phyloP scores from a whole-genome alignment of 1,139 yeast genomes.

The Meyerozyma smithsonii region DNA sequence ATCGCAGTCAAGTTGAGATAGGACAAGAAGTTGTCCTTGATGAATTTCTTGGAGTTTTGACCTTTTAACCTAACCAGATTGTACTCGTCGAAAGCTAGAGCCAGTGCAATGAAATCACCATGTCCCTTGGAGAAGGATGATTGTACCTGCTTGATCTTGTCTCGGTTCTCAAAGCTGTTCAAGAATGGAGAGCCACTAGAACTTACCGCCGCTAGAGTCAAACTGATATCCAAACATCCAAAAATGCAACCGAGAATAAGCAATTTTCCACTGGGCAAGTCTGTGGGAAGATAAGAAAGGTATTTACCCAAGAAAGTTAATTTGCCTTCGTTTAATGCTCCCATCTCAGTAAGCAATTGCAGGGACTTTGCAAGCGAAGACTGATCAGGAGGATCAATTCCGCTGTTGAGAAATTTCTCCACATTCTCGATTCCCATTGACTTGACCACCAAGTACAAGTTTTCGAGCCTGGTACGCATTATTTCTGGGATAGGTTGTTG shows the following conservation, averaged over 20 bases:
- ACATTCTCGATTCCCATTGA: conserved; percentile 83
- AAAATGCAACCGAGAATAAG: conserved; percentile 75
- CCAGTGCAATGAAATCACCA: conserved; percentile 75
- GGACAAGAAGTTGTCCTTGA: conserved; percentile 61
- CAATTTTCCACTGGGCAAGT: conserved; percentile 78
- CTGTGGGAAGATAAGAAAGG: conserved; percentile 79
- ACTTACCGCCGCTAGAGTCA: conserved; percentile 70
- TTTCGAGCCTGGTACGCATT: conserved; percentile 75
- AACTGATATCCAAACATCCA: conserved; percentile 74
- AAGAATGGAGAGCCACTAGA: conserved; percentile 73
- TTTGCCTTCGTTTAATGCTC: conserved; percentile 57
- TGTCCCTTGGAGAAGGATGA: conserved; percentile 31
- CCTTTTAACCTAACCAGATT: conserved; percentile 18
- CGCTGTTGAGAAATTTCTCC: conserved; percentile 60
- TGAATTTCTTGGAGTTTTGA: conserved; percentile 41
- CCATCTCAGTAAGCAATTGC: conserved; percentile 58
- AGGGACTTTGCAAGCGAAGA: conserved; percentile 60
- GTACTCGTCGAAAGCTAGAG: conserved; percentile 55
- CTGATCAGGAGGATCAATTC: conserved; percentile 75
- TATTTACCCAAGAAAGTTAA: conserved; percentile 80
- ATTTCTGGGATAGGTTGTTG: conserved; percentile 86
- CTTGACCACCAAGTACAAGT: conserved; percentile 75
- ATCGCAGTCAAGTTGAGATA: conserved; percentile 66
- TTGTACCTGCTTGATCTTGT: conserved; percentile 51
- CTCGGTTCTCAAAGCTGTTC: conserved; percentile 59